Base-by-base conservation (phyloP, 768 basidiomycete genomes). In the Kondoa malvinella region DNA sequence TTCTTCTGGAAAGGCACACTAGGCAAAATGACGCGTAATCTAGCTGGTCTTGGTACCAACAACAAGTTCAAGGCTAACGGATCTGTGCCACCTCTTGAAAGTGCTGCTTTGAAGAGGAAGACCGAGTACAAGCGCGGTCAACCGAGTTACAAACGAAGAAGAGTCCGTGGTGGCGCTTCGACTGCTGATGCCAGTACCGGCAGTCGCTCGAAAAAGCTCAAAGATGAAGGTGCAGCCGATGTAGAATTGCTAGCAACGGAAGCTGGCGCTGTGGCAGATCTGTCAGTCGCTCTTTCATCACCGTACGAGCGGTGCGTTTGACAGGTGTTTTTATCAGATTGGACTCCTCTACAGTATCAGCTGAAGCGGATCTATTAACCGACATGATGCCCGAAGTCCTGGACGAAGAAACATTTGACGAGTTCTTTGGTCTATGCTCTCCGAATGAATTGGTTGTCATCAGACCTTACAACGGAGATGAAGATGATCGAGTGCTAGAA, bases 391-490 rank as follows among this genome's bases (percentile, higher is more conserved):
- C 70, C n/a, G 70, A 71, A 31, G 56, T 57, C 3, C 73, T 77
- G 62, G 70, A 74, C 70, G 74, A 73, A 56, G 76, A 78, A 8
- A 85, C 86, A 62, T 92, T 88, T 71, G 86, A 92, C 72, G 78
- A 81, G 17, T 80, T 84, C 71, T 97, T 89, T 70, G 92, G 92
- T 0, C 76, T 99, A 16, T 76, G 96, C 33, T 74, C 81, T 1
- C 84, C 88, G 0, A 85, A 87, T 72, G 83, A 95, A 72, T 86
- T 87, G 0, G 84, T 97, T 26, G 76, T 97, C 56, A 83, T 99
- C 32, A 83, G 92, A 1, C 83, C 88, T 1, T 99, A 91, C 74
- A 85, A 87, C 0, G 92, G 92, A 59, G 95, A 97, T 74, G 84
- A 87, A 1, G 95, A 99, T 72, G 95, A 99, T 76, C 82, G 85